phyloP scores from a whole-genome alignment of 352 stramenopile genomes.

The Phytopythium oedochilum region DNA sequence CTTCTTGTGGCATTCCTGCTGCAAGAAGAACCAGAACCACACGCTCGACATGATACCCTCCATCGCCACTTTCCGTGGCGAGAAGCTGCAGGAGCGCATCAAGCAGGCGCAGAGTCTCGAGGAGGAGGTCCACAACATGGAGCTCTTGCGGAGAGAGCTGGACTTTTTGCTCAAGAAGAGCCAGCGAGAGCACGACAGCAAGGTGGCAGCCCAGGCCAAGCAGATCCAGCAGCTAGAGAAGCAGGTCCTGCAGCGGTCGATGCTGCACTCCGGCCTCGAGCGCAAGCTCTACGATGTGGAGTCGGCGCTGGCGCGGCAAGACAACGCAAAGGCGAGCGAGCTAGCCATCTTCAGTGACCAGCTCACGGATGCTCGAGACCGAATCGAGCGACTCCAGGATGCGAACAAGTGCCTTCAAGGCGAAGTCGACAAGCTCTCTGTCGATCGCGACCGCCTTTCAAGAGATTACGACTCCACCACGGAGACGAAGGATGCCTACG shows the following conservation, averaged over 20 bases:
- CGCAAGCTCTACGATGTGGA: conserved; percentile 76
- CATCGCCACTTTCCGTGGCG: conserved; percentile 64
- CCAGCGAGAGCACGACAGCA: conserved; percentile 72
- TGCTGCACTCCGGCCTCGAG: conserved; percentile 57
- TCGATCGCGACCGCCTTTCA: conserved; percentile 28
- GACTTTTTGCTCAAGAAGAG: conserved; percentile 68
- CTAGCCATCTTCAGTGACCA: conserved; percentile 27
- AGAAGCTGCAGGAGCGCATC: conserved; percentile 61
- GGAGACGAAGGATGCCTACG: conserved; percentile 48
- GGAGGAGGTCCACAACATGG: conserved; percentile 63
- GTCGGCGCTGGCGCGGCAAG: conserved; percentile 41
- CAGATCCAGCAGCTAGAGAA: conserved; percentile 72
- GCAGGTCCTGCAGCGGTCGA: conserved; percentile 61
- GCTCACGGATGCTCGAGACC: conserved; percentile 18
- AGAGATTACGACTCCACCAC: conserved; percentile 29
- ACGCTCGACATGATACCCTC: conserved; percentile 65
- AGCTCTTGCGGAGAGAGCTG: conserved; percentile 51
- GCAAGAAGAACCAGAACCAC: conserved; percentile 70
- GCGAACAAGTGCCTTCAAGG: conserved; percentile 30
- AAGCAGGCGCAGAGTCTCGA: conserved; percentile 43
- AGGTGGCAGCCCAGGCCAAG: conserved; percentile 46
- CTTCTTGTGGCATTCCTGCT: conserved; percentile 80
- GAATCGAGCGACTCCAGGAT: conserved; percentile 26
- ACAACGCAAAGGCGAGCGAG: conserved; percentile 41
- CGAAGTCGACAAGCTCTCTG: conserved; percentile 20